Evolutionary conservation across 306 rosid species (phyloP).

Genomic region (Betula pendula): DNA sequence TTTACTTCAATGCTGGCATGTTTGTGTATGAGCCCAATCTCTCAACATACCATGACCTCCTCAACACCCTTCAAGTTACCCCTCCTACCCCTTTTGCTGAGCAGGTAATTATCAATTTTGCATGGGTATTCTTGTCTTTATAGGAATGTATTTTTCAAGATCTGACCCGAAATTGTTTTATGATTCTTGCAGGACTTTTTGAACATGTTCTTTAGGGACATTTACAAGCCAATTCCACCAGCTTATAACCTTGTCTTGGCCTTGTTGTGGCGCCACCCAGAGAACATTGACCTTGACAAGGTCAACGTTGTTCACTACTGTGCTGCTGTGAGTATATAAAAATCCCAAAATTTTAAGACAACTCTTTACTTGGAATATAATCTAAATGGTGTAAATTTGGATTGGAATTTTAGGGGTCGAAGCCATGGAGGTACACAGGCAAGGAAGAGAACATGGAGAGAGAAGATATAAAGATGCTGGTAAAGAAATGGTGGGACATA

Average conservation of each 20-base stretch:
- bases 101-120: constrained; percentile 43
- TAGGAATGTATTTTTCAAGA: neutral
- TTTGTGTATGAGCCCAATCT: constrained; percentile 64
- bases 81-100: constrained; percentile 76
- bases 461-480: constrained; percentile 70
- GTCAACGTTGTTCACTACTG: constrained; percentile 84
- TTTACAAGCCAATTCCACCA: constrained; percentile 59
- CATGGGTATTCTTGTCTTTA: neutral
- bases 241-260: constrained; percentile 71
- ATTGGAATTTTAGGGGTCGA: constrained; percentile 62
- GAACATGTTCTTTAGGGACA: constrained; percentile 62
- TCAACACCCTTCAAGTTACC: constrained; percentile 36
- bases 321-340: constrained; percentile 56
- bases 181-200: constrained; percentile 52
- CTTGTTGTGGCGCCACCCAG: constrained; percentile 85
- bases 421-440: constrained; percentile 91
- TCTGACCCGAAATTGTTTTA: neutral
- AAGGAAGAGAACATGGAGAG: constrained; percentile 77
- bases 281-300: constrained; percentile 54
- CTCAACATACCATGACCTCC: constrained; percentile 49
- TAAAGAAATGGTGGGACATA: constrained; percentile 77
- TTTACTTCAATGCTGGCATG: constrained; percentile 86
- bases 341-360: neutral
- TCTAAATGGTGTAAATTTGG: neutral
- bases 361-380: neutral